Evolutionary conservation across 495 filamentous ascomycete species (phyloP), one percentile per base, ranked within the genome.

Genomic region (Podospora australis): DNA sequence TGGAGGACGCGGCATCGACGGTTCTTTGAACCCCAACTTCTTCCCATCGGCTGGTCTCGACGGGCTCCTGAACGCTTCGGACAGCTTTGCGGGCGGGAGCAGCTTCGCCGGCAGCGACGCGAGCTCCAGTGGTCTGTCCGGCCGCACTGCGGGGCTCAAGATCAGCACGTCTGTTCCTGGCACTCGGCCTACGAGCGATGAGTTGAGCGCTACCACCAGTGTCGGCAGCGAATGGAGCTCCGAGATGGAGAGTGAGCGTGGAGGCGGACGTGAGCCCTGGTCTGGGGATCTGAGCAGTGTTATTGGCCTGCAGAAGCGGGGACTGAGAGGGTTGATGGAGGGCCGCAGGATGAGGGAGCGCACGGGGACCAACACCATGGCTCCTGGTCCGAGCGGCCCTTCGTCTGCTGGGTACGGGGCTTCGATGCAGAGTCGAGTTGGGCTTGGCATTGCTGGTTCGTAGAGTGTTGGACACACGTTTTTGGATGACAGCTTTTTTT

Each of bases 221-320:
- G 65, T 67, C 14, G 71, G 72, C 20, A 72, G 65, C 24, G 74
- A 78, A 50, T 71, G 71, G 63, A 70, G 71, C 30, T 72, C 67
- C 3, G 71, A 75, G 50, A 30, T 65, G 9, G 70, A 66, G 32
- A 56, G 49, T 46, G 39, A 46, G 13, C 43, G 54, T n/a, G 56
- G 56, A 45, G 35, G 49, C 44, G 56, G 30, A 55, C 58, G 58
- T 5, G 86, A 89, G 56, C 72, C 91, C 17, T 96, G 90, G 90
- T 77, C 71, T 10, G 84, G 91, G 10, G 83, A 90, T 59, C 56
- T 95, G 22, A 95, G 88, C 64, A 87, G 87, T 42, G 91, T 96
- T n/a, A 94, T 98, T 48, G 92, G 92, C 0, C 57, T 98, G 48
- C 92, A 98, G 72, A 98, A 97, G 70, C 74, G 92, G 26, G 92